phyloP scores from a whole-genome alignment of 179 eudicot species.

The Drosera spatulata region DNA sequence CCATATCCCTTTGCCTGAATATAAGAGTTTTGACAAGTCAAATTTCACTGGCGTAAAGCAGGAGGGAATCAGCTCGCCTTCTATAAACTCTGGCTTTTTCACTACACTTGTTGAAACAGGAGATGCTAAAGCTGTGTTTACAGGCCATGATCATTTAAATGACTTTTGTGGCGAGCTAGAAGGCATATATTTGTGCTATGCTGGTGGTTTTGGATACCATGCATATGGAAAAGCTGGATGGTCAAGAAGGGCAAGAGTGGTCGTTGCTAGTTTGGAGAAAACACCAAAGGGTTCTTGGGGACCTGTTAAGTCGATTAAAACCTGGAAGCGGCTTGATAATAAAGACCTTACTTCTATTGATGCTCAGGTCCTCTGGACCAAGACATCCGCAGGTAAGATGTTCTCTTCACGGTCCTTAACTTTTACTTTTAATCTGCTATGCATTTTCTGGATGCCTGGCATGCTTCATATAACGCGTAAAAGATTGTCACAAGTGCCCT shows the following conservation, averaged over 20 bases:
- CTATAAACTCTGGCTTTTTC: constrained; percentile 73
- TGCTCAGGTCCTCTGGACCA: constrained; percentile 66
- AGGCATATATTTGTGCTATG: constrained; percentile 76
- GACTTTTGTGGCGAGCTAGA: constrained; percentile 79
- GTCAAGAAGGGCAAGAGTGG: constrained; percentile 88
- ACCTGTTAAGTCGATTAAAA: constrained; percentile 57
- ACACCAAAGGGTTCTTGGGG: constrained; percentile 56
- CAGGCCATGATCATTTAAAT: constrained; percentile 88
- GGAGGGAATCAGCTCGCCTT: constrained; percentile 80
- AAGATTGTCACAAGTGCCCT: too few species aligned
- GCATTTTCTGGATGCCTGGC: too few species aligned
- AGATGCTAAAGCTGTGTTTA: constrained; percentile 74
- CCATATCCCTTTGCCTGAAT: constrained; percentile 93
- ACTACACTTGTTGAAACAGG: constrained; percentile 75
- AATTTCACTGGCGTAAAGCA: constrained; percentile 71
- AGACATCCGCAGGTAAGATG: constrained; percentile 38
- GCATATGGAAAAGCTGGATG: constrained; percentile 97
- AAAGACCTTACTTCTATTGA: constrained; percentile 49
- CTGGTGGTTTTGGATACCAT: constrained; percentile 96
- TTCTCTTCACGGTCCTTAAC: neutral
- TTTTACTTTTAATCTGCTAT: too few species aligned
- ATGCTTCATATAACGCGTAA: too few species aligned
- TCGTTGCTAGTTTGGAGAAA: constrained; percentile 58
- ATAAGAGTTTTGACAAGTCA: constrained; percentile 50
- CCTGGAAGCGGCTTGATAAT: constrained; percentile 92